Base-by-base conservation (phyloP, 257 asterid species). In the Cinchona pubescens region DNA sequence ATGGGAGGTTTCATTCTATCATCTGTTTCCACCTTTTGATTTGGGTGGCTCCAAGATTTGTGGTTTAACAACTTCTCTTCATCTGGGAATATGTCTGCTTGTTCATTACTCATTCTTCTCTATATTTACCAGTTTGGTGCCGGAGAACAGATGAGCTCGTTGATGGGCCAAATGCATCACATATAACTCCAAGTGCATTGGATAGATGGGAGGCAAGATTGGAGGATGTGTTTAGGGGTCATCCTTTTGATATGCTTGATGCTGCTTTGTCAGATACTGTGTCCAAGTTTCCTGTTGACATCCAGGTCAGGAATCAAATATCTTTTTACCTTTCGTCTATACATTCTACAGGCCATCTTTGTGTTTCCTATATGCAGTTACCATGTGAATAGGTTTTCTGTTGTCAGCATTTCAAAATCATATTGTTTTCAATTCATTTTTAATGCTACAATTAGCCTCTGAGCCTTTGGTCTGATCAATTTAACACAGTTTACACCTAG, bases 121-220 rank as follows among this genome's bases (percentile, higher is more conserved):
- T 66, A 76, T 53, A 23, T 79, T 76, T 43, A 64, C 81, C 85
- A 95, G 99, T 95, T 25, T 95, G 99, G 99, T 95, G 99, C 82
- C 84, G 98, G 86, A 88, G 99, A 84, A 95, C 98, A 0, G 99
- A 95, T 56, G 99, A 95, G 83, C 97, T 95, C 23, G 99, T 95
- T 60, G 99, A 95, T 75, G 99, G 99, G 76, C 99, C 99, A 64
- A 95, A 95, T 70, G 98, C 98, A 35, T 88, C 99, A 23, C 99
- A 95, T 73, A 95, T 95, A 79, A 95, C 96, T 58, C 99, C 99
- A 5, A 78, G 76, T 15, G 97, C 99, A 60, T 82, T 95, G 82
- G 96, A 95, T 70, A 85, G 99, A 78, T 95, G 99, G 99, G 99
- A 95, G 75, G 83, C 92, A 5, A 87, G 98, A 85, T 86, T 95